Evolutionary conservation across 106 monocot species (phyloP).

Genomic region (Chionographis japonica): DNA sequence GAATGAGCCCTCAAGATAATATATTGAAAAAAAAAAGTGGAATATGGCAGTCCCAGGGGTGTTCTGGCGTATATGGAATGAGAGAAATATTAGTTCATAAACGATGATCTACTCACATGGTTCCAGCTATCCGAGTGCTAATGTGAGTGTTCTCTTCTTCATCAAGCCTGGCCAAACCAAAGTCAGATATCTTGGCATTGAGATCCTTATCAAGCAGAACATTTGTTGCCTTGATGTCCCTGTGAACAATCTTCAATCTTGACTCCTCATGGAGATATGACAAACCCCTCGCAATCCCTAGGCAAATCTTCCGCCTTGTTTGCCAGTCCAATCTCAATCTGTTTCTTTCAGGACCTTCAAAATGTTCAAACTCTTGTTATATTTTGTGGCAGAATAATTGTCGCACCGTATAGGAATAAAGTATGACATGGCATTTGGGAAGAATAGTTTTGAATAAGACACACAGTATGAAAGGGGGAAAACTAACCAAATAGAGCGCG

Average conservation of each 20-base stretch:
- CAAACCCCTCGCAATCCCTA: slow-evolving; percentile 5
- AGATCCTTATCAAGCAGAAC: slow-evolving; percentile 1
- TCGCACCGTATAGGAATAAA: no score
- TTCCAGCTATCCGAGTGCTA: slow-evolving; percentile 9
- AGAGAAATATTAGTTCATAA: no score
- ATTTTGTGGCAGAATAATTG: no score
- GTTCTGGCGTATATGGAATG: no score
- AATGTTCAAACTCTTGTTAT: no score
- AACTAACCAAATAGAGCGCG: background rate
- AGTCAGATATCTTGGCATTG: slow-evolving; percentile 8
- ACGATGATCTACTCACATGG: slow-evolving; percentile 1
- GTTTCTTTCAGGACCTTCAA: background rate
- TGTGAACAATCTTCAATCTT: no score
- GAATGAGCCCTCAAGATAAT: no score
- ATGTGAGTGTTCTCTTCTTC: slow-evolving; percentile 8
- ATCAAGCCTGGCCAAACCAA: slow-evolving; percentile 3
- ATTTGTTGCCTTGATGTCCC: slow-evolving; percentile 10
- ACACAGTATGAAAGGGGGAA: no score
- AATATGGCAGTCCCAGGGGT: no score
- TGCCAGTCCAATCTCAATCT: background rate
- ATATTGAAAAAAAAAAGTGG: no score
- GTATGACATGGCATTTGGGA: no score
- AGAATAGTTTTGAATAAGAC: no score
- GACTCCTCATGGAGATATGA: slow-evolving; percentile 7
- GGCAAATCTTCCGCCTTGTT: slow-evolving; percentile 2